Evolutionary conservation across 352 stramenopile species (phyloP), one percentile per base, ranked within the genome.

Genomic region (Phytophthora meadii): DNA sequence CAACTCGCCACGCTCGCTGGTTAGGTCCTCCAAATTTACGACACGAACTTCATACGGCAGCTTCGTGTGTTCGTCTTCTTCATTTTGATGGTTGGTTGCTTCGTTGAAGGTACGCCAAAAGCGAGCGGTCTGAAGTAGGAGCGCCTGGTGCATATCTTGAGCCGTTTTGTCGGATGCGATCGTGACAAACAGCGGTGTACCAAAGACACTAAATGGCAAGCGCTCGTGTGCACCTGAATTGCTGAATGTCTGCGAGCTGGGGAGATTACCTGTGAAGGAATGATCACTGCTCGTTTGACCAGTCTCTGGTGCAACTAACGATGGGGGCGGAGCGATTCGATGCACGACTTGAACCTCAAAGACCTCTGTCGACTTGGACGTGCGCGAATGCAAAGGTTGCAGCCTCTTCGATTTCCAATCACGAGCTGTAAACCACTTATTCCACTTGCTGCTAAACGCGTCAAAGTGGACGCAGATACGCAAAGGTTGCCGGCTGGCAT

Each of bases 321-420:
- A 54, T 17, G 62, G 52, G 15, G 47, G 55, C 0, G 51, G 63
- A 19, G 49, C 19, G 19, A 75, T 76, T 28, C 85, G 82, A 57
- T 92, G 82, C 1, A 92, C 78, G 12, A 93, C 82, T 72, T 93
- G 85, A 0, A 92, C 85, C 55, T 93, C 85, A 59, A 92, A 91
- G 3, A 93, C 82, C 48, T 92, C 81, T 3, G 73, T 82, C 25
- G 61, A 48, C 9, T 54, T 81, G 1, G 75, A 80, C 14, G 70
- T 84, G 11, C 61, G 65, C 17, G 73, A 76, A 27, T 84, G 57
- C 17, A 87, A 53, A 4, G 81, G 78, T 19, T 76, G 40, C 14
- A 93, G 50, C n/a, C 78, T 76, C 27, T 79, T 70, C 15, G 84
- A 65, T 11, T 65, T 63, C 85, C 85, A 93, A 41, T 93, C 85